A percentile compares a stretch with the other conserved stretches of the same genome.
Conservation (phyloP, 108 stramenopile genomes). For the Cyclotella baltica region DNA sequence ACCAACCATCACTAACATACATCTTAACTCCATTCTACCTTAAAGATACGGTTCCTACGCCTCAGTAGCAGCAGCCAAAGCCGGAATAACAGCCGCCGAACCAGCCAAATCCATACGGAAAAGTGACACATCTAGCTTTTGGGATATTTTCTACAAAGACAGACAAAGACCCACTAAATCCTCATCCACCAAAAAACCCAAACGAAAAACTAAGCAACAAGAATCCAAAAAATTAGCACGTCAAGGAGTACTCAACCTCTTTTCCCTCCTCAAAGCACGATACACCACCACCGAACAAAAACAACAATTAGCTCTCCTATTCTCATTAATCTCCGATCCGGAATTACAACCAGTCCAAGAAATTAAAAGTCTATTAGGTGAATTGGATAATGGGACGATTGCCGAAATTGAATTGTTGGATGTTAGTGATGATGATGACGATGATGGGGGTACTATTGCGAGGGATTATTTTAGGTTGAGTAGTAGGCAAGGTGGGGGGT, state of each 20-base stretch:
- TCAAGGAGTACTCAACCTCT: slow-evolving; percentile 84
- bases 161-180: background rate
- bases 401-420: slow-evolving; percentile 56
- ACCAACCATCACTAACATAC: background rate
- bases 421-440: slow-evolving; percentile 45
- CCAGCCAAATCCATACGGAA: slow-evolving; percentile 60
- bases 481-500: slow-evolving; percentile 82
- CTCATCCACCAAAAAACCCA: background rate
- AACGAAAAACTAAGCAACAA: slow-evolving; percentile 31
- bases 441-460: slow-evolving; percentile 39
- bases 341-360: slow-evolving; percentile 79
- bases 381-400: slow-evolving; percentile 87
- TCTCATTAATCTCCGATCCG: slow-evolving; percentile 79
- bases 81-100: slow-evolving; percentile 64
- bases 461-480: slow-evolving; percentile 58
- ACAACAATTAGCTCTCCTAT: slow-evolving; percentile 88
- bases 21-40: background rate
- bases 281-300: slow-evolving; percentile 80
- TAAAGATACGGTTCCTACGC: slow-evolving; percentile 80
- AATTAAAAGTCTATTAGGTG: slow-evolving; percentile 79
- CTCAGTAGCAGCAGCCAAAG: slow-evolving; percentile 71
- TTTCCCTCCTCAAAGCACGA: slow-evolving; percentile 81
- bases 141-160: slow-evolving; percentile 16
- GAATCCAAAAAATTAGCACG: slow-evolving; percentile 45
- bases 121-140: slow-evolving; percentile 2